Base-by-base conservation (phyloP, 2,329 filamentous ascomycete genomes). In the Lachnellula arida region DNA sequence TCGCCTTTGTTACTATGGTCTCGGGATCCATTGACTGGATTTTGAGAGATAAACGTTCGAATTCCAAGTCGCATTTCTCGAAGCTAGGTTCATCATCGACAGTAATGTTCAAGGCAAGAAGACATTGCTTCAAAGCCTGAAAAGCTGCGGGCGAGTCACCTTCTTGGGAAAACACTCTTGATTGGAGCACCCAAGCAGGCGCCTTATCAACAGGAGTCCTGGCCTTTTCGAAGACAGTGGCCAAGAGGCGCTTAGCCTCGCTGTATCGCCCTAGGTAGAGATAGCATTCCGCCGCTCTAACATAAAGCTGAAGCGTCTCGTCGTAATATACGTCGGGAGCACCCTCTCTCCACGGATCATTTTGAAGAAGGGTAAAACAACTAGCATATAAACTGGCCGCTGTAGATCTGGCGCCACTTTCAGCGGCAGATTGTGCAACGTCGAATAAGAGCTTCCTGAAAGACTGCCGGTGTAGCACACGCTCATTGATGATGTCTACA, bases 341-440 rank as follows among this genome's bases (percentile, higher is more conserved):
- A 6, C 76, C 78, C 32, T 88, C 85, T 43, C 82, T 77, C 93
- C 93, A 97, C 0, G 89, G 85, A 52, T 89, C 75, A 6, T 86
- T 77, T 68, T 96, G 91, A 14, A 97, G 77, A n/a, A 97, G 78
- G 9, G 79, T 78, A 46, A 96, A 79, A 49, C 90, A 91, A 53
- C 85, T 82, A 46, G 81, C 82, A 70, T 91, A 96, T 67, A 91
- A 96, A 70, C 87, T 90, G 7, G 91, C 81, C 0, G 91, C 90
- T 2, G 91, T 94, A 2, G 86, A 84, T 54, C 89, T 81, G 2
- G 92, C 91, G 15, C 92, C 91, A 51, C 88, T 91, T 67, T 95
- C 90, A 28, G 87, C 82, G 1, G 92, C 89, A 5, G 81, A 82
- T 58, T 88, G 85, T 2, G 90, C 93, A 63, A 89, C 90, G 53